A percentile compares a stretch with the other conserved stretches of the same genome.
Conservation (phyloP, 352 stramenopile genomes). For the Globisporangium emineosum region DNA sequence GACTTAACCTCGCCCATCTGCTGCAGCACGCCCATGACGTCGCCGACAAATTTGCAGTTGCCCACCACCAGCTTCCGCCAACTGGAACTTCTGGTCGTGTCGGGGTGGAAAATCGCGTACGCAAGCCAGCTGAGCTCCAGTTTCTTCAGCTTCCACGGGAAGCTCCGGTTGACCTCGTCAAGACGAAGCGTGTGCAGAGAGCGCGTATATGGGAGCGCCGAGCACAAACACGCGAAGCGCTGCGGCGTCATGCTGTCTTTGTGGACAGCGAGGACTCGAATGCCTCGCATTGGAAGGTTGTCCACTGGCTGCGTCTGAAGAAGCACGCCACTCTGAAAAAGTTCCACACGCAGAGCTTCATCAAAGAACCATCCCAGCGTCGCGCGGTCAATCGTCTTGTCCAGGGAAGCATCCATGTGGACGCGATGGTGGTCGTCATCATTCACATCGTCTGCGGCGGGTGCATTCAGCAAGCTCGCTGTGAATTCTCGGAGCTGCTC, state of each 20-base stretch:
- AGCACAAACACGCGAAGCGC: constrained; percentile 8
- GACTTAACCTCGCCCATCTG: background rate
- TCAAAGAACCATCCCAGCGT: background rate
- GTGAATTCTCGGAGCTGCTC: background rate
- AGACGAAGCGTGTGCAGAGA: constrained; percentile 3
- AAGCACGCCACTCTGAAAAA: background rate
- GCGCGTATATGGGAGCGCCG: constrained; percentile 1
- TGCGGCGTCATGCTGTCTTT: constrained; percentile 5
- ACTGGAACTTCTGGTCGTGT: constrained; percentile 1
- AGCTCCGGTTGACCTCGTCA: background rate
- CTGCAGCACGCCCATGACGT: constrained; percentile 2
- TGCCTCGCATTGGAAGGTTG: background rate
- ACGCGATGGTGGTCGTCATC: background rate
- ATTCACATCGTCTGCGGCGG: background rate
- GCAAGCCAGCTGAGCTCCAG: constrained; percentile 11
- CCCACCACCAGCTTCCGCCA: constrained; percentile 9
- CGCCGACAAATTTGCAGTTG: constrained; percentile 10
- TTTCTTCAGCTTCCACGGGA: constrained; percentile 5
- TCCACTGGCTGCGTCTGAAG: background rate
- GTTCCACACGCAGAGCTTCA: background rate
- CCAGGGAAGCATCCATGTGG: background rate
- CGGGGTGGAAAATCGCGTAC: constrained; percentile 10
- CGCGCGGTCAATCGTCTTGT: background rate
- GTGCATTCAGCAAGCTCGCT: background rate
- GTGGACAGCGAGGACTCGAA: background rate